phyloP scores from a whole-genome alignment of 352 stramenopile species.

The Globisporangium emineosum region DNA sequence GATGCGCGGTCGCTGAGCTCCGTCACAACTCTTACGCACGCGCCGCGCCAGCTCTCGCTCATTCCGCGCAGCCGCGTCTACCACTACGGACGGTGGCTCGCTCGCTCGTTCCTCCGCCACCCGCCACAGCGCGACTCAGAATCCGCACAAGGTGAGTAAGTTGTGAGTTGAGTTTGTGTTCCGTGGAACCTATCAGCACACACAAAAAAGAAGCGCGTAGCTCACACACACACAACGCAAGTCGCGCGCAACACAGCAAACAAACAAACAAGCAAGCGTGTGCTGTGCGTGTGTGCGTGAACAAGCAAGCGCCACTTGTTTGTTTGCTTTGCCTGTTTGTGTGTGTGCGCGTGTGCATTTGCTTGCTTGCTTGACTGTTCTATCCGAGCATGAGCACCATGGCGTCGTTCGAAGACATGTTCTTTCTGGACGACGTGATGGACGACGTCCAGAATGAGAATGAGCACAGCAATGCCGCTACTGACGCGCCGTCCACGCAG shows the following conservation, averaged over 20 bases:
- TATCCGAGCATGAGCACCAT: neutral
- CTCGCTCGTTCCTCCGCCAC: neutral
- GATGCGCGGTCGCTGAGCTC: neutral
- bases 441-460: neutral
- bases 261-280: neutral
- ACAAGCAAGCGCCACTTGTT: neutral
- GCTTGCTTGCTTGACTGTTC: neutral
- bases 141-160: neutral
- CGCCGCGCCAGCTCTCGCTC: neutral
- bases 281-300: neutral
- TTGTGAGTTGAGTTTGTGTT: neutral
- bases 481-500: neutral
- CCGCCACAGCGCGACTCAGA: neutral
- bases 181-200: neutral
- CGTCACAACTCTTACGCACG: constrained; percentile 5
- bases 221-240: neutral
- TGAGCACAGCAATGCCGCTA: neutral
- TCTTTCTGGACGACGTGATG: constrained; percentile 16
- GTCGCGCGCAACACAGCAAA: neutral
- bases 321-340: neutral
- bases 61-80: constrained; percentile 1
- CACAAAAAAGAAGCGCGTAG: neutral
- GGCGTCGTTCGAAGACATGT: constrained; percentile 8
- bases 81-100: neutral
- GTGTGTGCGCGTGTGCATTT: neutral